Conservation (phyloP, 2,329 filamentous ascomycete species). For the Hirsutella rhossiliensis region DNA sequence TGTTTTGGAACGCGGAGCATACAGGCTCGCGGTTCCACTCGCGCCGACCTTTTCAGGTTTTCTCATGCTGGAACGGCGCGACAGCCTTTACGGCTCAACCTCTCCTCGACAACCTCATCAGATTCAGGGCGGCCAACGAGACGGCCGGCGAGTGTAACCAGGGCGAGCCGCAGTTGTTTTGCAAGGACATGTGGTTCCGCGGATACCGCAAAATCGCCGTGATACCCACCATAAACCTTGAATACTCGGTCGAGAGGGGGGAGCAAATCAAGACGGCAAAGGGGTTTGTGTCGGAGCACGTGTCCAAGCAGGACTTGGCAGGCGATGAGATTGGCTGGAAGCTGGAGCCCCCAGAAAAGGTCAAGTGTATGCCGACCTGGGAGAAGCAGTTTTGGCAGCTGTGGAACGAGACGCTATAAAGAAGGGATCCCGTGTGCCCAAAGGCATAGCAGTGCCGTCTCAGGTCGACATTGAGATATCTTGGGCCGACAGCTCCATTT, state of each 20-base stretch:
- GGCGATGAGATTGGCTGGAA: slow-evolving; percentile 29
- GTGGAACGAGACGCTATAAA: slow-evolving; percentile 16
- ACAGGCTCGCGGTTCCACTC: slow-evolving; percentile 19
- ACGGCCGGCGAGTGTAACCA: slow-evolving; percentile 33
- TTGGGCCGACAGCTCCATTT: too few relatives aligned
- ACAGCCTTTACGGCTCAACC: slow-evolving; percentile 34
- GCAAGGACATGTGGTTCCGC: slow-evolving; percentile 42
- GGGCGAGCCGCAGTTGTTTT: slow-evolving; percentile 43
- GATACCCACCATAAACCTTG: slow-evolving; percentile 42
- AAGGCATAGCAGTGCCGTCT: too few relatives aligned
- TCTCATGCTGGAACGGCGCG: slow-evolving; percentile 49
- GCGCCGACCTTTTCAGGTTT: slow-evolving; percentile 43
- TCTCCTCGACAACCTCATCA: slow-evolving; percentile 26
- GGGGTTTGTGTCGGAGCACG: slow-evolving; percentile 31
- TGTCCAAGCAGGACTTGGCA: slow-evolving; percentile 12
- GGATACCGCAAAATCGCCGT: slow-evolving; percentile 42
- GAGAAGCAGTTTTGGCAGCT: slow-evolving; percentile 26
- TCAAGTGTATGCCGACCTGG: slow-evolving; percentile 35
- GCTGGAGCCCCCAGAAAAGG: slow-evolving; percentile 27
- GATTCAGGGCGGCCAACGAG: slow-evolving; percentile 26
- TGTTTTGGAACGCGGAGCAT: slow-evolving; percentile 38
- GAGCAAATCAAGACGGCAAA: slow-evolving; percentile 34
- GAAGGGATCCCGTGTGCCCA: background rate
- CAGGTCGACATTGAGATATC: too few relatives aligned
- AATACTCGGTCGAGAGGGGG: slow-evolving; percentile 35